phyloP scores from a whole-genome alignment of 208 protist genomes.

The Crithidia expoeki region DNA sequence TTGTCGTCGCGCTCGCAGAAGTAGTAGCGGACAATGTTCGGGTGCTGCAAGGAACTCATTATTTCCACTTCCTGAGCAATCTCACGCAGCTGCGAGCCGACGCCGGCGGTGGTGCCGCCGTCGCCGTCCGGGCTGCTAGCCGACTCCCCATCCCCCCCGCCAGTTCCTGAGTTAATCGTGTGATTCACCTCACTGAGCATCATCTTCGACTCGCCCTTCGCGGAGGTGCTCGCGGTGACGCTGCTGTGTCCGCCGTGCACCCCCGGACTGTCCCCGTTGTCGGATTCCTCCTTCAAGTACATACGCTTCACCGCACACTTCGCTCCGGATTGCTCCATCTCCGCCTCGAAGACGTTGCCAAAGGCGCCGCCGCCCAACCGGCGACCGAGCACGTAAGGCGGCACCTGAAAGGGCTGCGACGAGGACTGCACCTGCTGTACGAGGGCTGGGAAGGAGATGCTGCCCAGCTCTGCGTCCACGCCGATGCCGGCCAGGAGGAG shows the following conservation, averaged over 20 bases:
- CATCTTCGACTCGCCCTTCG: slow-evolving; percentile 5
- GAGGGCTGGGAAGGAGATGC: slow-evolving; percentile 22
- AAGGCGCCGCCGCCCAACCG: slow-evolving; percentile 79
- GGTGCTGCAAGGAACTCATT: slow-evolving; percentile 79
- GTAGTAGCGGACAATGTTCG: slow-evolving; percentile 86
- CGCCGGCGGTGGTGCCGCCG: slow-evolving; percentile 12
- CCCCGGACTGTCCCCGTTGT: slow-evolving; percentile 33
- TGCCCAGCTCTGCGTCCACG: slow-evolving; percentile 48
- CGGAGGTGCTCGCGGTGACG: slow-evolving; percentile 9
- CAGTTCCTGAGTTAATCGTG: not conserved
- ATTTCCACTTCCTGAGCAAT: slow-evolving; percentile 86
- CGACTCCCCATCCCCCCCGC: not conserved
- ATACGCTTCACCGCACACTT: slow-evolving; percentile 88
- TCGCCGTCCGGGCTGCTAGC: slow-evolving; percentile 19
- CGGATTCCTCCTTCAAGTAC: slow-evolving; percentile 61
- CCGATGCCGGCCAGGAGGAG: slow-evolving; percentile 56
- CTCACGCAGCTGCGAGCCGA: slow-evolving; percentile 62
- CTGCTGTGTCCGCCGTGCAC: slow-evolving; percentile 6
- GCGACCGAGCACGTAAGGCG: slow-evolving; percentile 74
- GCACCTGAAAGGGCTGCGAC: slow-evolving; percentile 47
- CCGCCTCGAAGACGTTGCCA: slow-evolving; percentile 87
- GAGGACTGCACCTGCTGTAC: slow-evolving; percentile 18
- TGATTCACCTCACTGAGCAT: not conserved
- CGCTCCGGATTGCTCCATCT: slow-evolving; percentile 62
- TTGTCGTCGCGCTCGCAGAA: slow-evolving; percentile 80